Conservation (phyloP, 495 filamentous ascomycete species). For the Cairneyella variabilis region DNA sequence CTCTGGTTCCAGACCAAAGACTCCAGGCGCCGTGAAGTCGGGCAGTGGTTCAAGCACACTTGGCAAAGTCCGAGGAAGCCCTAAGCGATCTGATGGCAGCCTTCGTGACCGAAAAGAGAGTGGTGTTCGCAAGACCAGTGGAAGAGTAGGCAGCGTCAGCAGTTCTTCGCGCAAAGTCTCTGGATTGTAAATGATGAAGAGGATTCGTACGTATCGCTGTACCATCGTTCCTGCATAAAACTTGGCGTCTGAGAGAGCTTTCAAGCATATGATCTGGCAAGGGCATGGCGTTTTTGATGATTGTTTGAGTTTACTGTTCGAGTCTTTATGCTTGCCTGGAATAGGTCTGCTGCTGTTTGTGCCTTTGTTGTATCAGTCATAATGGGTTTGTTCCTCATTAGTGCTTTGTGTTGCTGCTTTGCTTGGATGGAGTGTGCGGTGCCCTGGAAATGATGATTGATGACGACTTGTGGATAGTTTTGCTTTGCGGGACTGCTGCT, state of each 20-base stretch:
- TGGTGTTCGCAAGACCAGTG: constrained; percentile 86
- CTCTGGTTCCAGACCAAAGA: constrained; percentile 55
- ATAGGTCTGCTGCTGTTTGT: not conserved
- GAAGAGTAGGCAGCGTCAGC: constrained; percentile 81
- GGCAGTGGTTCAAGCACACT: constrained; percentile 62
- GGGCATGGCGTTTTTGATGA: not conserved
- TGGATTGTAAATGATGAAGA: constrained; percentile 16
- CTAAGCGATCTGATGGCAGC: constrained; percentile 49
- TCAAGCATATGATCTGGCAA: constrained; percentile 23
- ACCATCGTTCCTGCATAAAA: constrained; percentile 25
- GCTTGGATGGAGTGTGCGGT: constrained; percentile 4
- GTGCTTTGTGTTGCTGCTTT: not conserved
- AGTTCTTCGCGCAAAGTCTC: constrained; percentile 27
- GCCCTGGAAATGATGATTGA: constrained; percentile 7
- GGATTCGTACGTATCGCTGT: constrained; percentile 3
- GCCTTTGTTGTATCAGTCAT: not conserved
- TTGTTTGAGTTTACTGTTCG: constrained; percentile 11
- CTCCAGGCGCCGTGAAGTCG: constrained; percentile 53
- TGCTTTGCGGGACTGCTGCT: not conserved
- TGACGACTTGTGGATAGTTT: constrained; percentile 14
- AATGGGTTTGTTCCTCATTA: not conserved
- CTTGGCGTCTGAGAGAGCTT: constrained; percentile 21
- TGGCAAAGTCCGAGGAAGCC: constrained; percentile 67
- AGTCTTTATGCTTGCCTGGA: too few species aligned
- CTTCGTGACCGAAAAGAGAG: constrained; percentile 45